Evolutionary conservation across 352 stramenopile genomes (phyloP), one percentile per base, ranked within the genome.

Genomic region (Phytophthora quininea): DNA sequence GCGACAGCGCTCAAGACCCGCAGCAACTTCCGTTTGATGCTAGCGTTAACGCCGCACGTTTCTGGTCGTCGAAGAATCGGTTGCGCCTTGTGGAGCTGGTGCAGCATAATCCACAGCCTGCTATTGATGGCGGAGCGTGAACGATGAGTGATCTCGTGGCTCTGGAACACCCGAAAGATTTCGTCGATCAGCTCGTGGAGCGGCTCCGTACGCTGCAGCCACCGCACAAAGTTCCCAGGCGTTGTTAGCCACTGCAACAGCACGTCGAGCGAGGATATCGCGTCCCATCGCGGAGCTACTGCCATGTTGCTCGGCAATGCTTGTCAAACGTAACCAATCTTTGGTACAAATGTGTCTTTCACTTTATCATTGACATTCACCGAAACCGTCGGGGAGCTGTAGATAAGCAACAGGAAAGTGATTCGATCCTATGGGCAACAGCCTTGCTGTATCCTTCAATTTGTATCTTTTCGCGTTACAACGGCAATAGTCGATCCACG

Each of bases 151-250:
- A 70, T 66, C 32, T 43, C 63, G 12, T 58, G 35, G 7, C 19
- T 19, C 29, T 62, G 10, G 30, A 71, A 10, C 35, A 67, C 32
- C 40, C 62, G 49, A 31, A 58, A 67, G 31, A 71, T 52, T 37
- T 71, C 63, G 38, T 3, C 7, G 15, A 29, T 43, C 43, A 71
- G 8, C 10, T 12, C 19, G 19, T 14, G 24, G 11, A 35, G 33
- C 5, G 57, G 60, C 12, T 40, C 57, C 57, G 15, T 65, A 32
- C 14, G 10, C 27, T 53, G 50, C 8, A 50, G 50, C 63, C 63
- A 68, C 24, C 61, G 53, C 2, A 7, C 52, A 53, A 53, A 53
- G 52, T 68, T 68, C 9, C 61, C 61, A 7, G 61, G 35, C 43
- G 33, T 68, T 46, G 46, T 4, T 33, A 57, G 33, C 45, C 61